Evolutionary conservation across 2,329 filamentous ascomycete species (phyloP), one percentile per base, ranked within the genome.

Genomic region (Cladosporium sp.): DNA sequence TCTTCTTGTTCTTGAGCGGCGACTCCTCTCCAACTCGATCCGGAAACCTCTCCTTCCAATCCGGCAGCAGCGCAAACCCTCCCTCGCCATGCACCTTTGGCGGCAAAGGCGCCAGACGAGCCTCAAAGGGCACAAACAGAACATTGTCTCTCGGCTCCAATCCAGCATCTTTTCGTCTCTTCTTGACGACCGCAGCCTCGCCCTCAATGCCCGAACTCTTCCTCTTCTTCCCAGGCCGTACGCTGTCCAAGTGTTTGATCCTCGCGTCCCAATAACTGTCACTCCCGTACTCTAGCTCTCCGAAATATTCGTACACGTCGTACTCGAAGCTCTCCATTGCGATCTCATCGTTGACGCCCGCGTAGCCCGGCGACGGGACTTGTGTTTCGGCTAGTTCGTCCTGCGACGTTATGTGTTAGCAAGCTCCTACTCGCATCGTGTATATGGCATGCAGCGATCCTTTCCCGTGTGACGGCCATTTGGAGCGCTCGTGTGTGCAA

Each of bases 331-430:
- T 60, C 45, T 68, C 64, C 24, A 62, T 57, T 17, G 58, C 66
- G 24, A 69, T 62, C 32, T 72, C 69, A 47, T 66, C 58, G 53
- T 71, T 67, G 25, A 67, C 65, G 59, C 67, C 64, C 65, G 61
- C 69, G 53, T 70, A 71, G 50, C 68, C 68, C 3, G 77, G 77
- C 13, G 76, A 77, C 24, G 75, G 67, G 5, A 80, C 68, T 39
- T 74, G 75, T 35, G 74, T 75, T 62, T 80, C 77, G 56, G 77
- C 78, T 13, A 80, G 74, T 59, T 80, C 78, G 60, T 80, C 78
- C 71, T 78, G 53, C 20, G 13, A 24, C 10, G 9, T 7, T 22
- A 28, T 2, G 8, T 5, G 42, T 45, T 15, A 45, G n/a, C n/a
- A n/a, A n/a, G 42, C 17, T 28, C 24, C 28, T 28, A 22, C 13